Evolutionary conservation across 768 basidiomycete species (phyloP), one percentile per base, ranked within the genome.

Genomic region (Boletus pseudopeckii): DNA sequence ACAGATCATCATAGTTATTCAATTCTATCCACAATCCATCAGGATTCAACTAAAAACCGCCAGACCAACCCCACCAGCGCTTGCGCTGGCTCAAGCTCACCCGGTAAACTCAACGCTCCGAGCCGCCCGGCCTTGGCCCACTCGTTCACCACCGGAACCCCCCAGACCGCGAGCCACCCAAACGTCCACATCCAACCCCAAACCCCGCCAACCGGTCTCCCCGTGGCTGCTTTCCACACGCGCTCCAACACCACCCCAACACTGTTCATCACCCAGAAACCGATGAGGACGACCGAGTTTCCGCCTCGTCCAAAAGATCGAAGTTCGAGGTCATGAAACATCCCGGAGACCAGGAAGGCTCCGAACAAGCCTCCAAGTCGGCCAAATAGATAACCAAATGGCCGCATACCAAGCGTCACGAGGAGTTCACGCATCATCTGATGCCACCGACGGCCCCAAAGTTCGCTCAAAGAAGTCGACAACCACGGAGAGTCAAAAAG

Each of bases 391-490:
- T 64, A 61, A n/a, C 61, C 57, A 18, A 80, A 57, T 0, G 82
- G 82, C 28, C 67, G 69, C 2, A 70, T 70, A 13, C 83, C 85
- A 15, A 80, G 53, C 7, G 65, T 60, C 41, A 85, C 64, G 58
- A 87, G 82, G 22, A 70, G 58, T 39, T 80, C 74, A 22, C 85
- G 76, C 65, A 86, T 81, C 14, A 82, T 58, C 61, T 86, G 84
- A 61, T 88, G 86, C 86, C 86, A 88, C 24, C 81, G 72, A 53
- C 59, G 66, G 0, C 77, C 72, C 86, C 86, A 88, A 50, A 84
- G 78, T 13, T 85, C 78, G 40, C 71, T 72, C 34, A 88, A 63
- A 2, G 84, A 85, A 3, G 79, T 80, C 5, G 81, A 66, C 28
- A 63, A 50, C 79, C 80, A 87, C 1, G 86, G 86, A 7, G 69